A percentile compares a stretch with the other conserved stretches of the same genome.
Evolutionary conservation across 371 early-diverging fungal genomes (phyloP).

Genomic region (Syncephalastrum contaminatum): DNA sequence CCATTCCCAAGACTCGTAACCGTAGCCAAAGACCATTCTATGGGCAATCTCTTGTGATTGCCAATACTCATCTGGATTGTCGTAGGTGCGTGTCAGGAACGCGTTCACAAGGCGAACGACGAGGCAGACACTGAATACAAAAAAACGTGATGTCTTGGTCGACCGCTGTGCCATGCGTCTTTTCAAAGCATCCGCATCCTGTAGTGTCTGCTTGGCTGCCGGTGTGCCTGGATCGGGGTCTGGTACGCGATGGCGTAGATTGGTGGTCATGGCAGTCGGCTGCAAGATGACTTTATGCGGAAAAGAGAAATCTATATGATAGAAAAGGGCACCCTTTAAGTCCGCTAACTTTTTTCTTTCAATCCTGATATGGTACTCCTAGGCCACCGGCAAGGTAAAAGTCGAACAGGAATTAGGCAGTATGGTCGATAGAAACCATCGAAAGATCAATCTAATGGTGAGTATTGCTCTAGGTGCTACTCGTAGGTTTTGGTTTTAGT

Average conservation of each 20-base stretch:
- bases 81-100: constrained; percentile 65
- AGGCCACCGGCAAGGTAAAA: no score
- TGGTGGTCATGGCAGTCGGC: background rate
- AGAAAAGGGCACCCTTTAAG: no score
- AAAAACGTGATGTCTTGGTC: constrained; percentile 18
- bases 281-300: background rate
- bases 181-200: background rate
- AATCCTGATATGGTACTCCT: no score
- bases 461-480: no score
- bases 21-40: constrained; percentile 75
- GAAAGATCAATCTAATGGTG: no score
- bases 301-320: background rate
- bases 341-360: no score
- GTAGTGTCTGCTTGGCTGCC: background rate
- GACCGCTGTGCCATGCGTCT: constrained; percentile 10
- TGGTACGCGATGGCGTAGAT: background rate
- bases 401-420: no score
- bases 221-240: background rate
- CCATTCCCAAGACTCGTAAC: constrained; percentile 96
- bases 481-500: no score
- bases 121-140: constrained; percentile 48
- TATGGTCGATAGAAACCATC: no score
- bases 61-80: constrained; percentile 91
- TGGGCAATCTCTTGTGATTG: constrained; percentile 90
- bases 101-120: constrained; percentile 67